Base-by-base conservation (phyloP, 768 basidiomycete genomes). In the Podaxis rugospora region DNA sequence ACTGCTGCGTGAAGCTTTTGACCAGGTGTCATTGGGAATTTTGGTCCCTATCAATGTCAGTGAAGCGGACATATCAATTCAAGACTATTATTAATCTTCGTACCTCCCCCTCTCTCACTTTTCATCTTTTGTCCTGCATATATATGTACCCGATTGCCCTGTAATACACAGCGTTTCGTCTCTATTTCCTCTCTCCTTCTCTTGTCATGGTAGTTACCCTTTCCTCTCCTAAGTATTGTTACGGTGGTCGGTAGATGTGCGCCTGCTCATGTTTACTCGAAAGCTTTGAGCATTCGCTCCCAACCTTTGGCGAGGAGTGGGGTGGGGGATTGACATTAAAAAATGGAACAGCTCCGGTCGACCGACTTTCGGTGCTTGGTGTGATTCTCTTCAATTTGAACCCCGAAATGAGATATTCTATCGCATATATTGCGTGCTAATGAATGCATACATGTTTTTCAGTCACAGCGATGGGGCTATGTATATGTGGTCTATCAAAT, bases 1-100 rank as follows among this genome's bases (percentile, higher is more conserved):
- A 80, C 80, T 42, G 68, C 79, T 56, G 81, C 77, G 10, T 79
- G 69, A 67, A 59, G 28, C 16, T 37, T 18, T 35, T 25, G 10
- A 3, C 6, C 35, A 6, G 10, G 7, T 37, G 37, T 18, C 35
- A 4, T 13, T 23, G 14, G 46, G 46, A 49, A 10, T 23, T 50
- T 21, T 55, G 37, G 28, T 42, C 28, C 25, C 42, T 21, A n/a
- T 25, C 28, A 27, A 28, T 49, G 5, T 51, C 55, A 28, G 27
- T 21, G 21, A 52, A 13, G 18, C 35, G 28, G 36, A 61, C 53
- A 37, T 3, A 27, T 37, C 28, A 46, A 47, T 21, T 35, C 36
- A 44, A 55, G 52, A n/a, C 14, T 32, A 18, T 16, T 18, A 35
- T 37, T 46, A 35, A 37, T 47, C 7, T 35, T 28, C 39, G 16